Percentiles rank a stretch among this genome's conserved stretches.
Evolutionary conservation across 2,329 filamentous ascomycete genomes (phyloP).

Genomic region (Trichoderma arundinaceum): DNA sequence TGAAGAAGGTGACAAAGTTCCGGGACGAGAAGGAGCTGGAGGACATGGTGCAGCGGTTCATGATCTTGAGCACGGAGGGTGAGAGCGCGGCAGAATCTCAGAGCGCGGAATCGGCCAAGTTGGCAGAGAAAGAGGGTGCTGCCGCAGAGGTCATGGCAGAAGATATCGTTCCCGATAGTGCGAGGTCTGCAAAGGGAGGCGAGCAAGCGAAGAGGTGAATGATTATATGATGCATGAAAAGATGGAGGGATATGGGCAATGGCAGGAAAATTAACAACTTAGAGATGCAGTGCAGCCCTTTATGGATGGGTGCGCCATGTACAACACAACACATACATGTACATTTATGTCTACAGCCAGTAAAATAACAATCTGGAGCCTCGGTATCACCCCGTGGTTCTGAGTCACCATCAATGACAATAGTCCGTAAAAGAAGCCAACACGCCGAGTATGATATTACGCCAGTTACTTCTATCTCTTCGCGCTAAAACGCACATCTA

Average conservation of each 20-base stretch:
- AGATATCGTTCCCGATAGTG: slow-evolving; percentile 40
- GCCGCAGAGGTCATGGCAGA: slow-evolving; percentile 44
- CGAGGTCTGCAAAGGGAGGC: slow-evolving; percentile 33
- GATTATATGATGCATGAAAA: not conserved
- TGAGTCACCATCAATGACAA: not conserved
- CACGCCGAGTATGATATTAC: not conserved
- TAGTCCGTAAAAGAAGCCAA: not conserved
- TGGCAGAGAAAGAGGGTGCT: slow-evolving; percentile 41
- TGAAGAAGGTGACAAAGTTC: slow-evolving; percentile 84
- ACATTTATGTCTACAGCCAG: slow-evolving; percentile 26
- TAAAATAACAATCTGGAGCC: not conserved
- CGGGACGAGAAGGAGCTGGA: slow-evolving; percentile 73
- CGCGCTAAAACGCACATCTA: slow-evolving; percentile 44
- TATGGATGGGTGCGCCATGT: slow-evolving; percentile 27
- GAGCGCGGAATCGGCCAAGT: slow-evolving; percentile 35
- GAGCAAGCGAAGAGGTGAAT: slow-evolving; percentile 29
- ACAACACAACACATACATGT: slow-evolving; percentile 29
- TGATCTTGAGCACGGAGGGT: slow-evolving; percentile 38
- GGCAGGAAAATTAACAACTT: not conserved
- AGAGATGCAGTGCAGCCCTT: not conserved
- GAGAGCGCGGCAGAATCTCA: slow-evolving; percentile 29
- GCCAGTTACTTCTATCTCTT: not conserved
- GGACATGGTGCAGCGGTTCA: slow-evolving; percentile 58
- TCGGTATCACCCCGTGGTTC: not conserved
- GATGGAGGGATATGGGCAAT: not conserved